A percentile compares a stretch with the other conserved stretches of the same genome.
These are phyloP conservation scores for Populus hybrid DNA, from an alignment of 441 rosid genomes.

Conservation along the genomic window DNA sequence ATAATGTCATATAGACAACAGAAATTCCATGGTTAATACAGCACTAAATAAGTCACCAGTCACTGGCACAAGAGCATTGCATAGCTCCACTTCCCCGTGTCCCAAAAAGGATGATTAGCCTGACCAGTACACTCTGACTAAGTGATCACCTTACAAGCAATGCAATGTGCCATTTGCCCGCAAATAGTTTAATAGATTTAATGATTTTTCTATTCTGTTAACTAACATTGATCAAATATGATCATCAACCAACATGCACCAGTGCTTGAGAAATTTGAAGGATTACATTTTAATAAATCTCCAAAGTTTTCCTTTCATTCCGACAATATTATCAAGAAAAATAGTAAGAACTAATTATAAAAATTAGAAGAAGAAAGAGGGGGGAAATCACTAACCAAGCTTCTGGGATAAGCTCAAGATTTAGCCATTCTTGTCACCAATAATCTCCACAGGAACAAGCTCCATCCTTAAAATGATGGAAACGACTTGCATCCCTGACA, in stretches of 20 bases:
- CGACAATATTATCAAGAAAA: neutral
- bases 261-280: neutral
- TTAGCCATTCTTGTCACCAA: constrained; percentile 37
- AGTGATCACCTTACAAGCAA: neutral
- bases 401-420: neutral
- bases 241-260: neutral
- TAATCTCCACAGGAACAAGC: constrained; percentile 66
- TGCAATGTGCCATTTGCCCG: neutral
- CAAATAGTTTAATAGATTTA: neutral
- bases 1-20: too few species aligned
- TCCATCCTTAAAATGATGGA: constrained; percentile 68
- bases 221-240: neutral
- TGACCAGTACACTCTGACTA: neutral
- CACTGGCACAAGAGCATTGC: neutral
- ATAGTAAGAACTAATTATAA: neutral
- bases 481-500: constrained; percentile 71
- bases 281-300: neutral
- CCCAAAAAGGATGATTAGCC: neutral
- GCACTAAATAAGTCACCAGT: neutral
- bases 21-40: too few species aligned
- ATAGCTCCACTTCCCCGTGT: neutral
- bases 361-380: neutral
- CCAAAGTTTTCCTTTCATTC: neutral
- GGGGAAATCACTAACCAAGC: neutral
- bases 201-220: neutral